phyloP scores from a whole-genome alignment of 768 basidiomycete genomes.

The Exidia glandulosa region DNA sequence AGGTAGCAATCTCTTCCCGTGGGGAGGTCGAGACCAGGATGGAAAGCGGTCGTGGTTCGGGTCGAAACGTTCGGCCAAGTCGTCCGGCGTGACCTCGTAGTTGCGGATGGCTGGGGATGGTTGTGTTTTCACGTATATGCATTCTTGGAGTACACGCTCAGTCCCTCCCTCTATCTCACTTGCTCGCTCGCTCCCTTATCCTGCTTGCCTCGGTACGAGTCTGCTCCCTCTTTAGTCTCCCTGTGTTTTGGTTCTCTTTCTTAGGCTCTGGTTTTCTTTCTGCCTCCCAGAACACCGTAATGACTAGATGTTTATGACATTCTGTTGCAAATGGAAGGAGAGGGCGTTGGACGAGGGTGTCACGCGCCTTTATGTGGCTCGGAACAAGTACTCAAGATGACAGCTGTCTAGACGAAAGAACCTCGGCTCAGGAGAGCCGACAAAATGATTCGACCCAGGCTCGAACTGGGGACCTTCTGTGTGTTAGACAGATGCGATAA shows the following conservation, averaged over 20 bases:
- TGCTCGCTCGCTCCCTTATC: neutral
- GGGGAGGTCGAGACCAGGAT: constrained; percentile 13
- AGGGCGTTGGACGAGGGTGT: too few relatives aligned
- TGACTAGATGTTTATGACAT: neutral
- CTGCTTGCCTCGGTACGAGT: neutral
- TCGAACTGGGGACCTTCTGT: too few relatives aligned
- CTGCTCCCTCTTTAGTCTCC: neutral
- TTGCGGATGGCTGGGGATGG: too few relatives aligned
- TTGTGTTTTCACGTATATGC: neutral
- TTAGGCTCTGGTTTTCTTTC: neutral
- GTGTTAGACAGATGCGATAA: constrained; percentile 80
- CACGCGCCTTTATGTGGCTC: too few relatives aligned
- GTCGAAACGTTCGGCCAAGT: constrained; percentile 4
- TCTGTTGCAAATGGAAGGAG: too few relatives aligned
- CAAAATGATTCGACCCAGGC: too few relatives aligned
- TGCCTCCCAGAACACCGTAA: neutral
- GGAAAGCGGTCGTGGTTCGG: constrained; percentile 8
- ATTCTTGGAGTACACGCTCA: neutral
- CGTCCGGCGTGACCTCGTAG: neutral
- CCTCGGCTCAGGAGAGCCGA: too few relatives aligned
- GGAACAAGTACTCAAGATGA: too few relatives aligned
- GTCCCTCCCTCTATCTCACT: neutral
- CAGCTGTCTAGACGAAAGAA: too few relatives aligned
- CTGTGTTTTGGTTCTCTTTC: neutral
- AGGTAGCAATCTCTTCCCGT: neutral